Evolutionary conservation across 208 protist species (phyloP).

Genomic region (Acanthamoeba healyi): DNA sequence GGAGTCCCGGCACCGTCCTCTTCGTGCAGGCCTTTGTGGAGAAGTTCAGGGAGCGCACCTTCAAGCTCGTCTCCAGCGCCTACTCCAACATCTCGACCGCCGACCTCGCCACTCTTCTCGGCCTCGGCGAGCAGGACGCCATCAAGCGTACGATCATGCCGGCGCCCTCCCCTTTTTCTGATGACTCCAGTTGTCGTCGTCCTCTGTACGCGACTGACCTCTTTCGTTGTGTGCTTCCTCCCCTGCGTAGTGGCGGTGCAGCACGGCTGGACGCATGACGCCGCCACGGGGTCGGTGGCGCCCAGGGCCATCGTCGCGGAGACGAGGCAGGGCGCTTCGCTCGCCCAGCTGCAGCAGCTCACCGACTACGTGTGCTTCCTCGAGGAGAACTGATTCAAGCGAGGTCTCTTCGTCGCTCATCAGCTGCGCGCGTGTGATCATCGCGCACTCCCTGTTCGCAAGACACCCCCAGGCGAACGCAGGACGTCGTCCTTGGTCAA

Average conservation of each 20-base stretch:
- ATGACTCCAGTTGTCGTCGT: background rate
- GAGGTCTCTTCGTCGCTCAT: too few relatives aligned
- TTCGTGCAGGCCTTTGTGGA: conserved; percentile 65
- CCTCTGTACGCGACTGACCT: background rate
- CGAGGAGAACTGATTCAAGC: conserved; percentile 13
- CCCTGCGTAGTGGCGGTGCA: conserved; percentile 34
- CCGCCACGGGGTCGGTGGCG: background rate
- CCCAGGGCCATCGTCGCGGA: background rate
- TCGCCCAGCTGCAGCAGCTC: conserved; percentile 72
- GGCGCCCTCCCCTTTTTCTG: too few relatives aligned
- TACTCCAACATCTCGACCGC: conserved; percentile 68
- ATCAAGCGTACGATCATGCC: conserved; percentile 33
- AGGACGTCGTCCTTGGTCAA: background rate
- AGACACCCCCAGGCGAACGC: background rate
- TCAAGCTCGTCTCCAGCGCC: conserved; percentile 49
- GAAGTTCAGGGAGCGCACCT: conserved; percentile 57
- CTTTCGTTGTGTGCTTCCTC: background rate
- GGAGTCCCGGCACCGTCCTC: conserved; percentile 64
- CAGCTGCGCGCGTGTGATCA: too few relatives aligned
- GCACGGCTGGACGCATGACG: conserved; percentile 61
- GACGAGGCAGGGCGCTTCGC: conserved; percentile 26
- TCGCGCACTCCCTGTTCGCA: too few relatives aligned
- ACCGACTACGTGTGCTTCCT: conserved; percentile 77
- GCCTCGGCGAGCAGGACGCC: conserved; percentile 49
- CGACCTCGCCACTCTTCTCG: conserved; percentile 45